A percentile compares a stretch with the other conserved stretches of the same genome.
Evolutionary conservation across 139 green algal species (phyloP).

Genomic region (Ulvella scutata): DNA sequence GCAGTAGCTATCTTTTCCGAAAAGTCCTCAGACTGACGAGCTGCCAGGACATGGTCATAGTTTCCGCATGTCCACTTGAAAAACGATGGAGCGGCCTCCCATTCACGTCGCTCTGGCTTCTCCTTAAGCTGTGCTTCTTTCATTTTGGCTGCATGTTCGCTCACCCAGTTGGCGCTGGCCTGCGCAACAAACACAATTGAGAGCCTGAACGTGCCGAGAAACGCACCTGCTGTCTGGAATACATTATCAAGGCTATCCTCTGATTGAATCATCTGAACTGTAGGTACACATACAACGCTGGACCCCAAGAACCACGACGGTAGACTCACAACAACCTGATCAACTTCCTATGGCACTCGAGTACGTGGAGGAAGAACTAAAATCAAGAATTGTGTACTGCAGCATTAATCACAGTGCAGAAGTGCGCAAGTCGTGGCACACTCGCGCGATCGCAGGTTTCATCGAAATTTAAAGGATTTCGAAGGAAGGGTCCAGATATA

Average conservation of each 20-base stretch:
- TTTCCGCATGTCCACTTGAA: not conserved
- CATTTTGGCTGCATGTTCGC: slow-evolving; percentile 9
- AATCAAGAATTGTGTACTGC: no score
- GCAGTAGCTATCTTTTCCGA: not conserved
- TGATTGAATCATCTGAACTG: slow-evolving; percentile 1
- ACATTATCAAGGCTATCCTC: not conserved
- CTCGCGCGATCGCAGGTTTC: no score
- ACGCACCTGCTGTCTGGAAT: not conserved
- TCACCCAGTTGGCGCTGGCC: not conserved
- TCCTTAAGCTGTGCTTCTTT: not conserved
- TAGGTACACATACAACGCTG: no score
- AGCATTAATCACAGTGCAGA: no score
- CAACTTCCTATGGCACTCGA: no score
- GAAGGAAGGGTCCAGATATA: no score
- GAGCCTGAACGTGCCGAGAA: not conserved
- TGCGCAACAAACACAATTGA: not conserved
- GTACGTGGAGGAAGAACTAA: no score
- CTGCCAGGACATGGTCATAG: not conserved
- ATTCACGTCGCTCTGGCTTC: not conserved
- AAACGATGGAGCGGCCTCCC: not conserved
- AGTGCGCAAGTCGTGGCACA: no score
- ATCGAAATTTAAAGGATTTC: no score
- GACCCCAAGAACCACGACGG: no score
- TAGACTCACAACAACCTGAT: no score
- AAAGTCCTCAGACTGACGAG: not conserved